Conservation (phyloP, 306 rosid species). For the Datisca glomerata region DNA sequence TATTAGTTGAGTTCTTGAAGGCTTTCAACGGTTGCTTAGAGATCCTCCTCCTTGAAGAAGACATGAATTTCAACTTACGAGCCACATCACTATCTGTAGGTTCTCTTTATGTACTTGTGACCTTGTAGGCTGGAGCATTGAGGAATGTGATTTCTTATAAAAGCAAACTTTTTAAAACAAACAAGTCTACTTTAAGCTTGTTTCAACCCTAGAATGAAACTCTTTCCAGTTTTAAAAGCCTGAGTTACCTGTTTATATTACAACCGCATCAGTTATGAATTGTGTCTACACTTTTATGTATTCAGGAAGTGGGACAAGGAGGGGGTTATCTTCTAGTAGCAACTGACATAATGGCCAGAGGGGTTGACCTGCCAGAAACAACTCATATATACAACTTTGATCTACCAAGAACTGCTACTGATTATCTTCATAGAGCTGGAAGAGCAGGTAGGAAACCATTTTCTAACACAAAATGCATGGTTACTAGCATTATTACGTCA, state of each 20-base stretch:
- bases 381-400: conserved; percentile 87
- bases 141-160: neutral
- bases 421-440: conserved; percentile 96
- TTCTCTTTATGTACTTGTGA: conserved; percentile 1
- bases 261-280: conserved; percentile 10
- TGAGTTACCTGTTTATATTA: neutral
- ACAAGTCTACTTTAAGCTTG: too few relatives aligned
- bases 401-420: conserved; percentile 62
- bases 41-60: conserved; percentile 69
- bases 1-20: conserved; percentile 53
- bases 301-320: conserved; percentile 67
- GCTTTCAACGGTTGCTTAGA: conserved; percentile 52
- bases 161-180: neutral
- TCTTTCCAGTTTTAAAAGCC: neutral
- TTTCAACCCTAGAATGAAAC: too few relatives aligned
- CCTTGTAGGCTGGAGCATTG: neutral
- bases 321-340: conserved; percentile 81
- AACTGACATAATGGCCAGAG: conserved; percentile 82
- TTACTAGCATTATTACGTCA: conserved; percentile 52
- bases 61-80: conserved; percentile 60
- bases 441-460: conserved; percentile 87
- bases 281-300: conserved; percentile 8
- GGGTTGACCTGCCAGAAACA: conserved; percentile 85
- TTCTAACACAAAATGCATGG: conserved; percentile 54
- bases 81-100: conserved; percentile 65